These are phyloP conservation scores for Monilinia polystroma DNA, from an alignment of 2,329 filamentous ascomycete genomes.

Conservation along the genomic window DNA sequence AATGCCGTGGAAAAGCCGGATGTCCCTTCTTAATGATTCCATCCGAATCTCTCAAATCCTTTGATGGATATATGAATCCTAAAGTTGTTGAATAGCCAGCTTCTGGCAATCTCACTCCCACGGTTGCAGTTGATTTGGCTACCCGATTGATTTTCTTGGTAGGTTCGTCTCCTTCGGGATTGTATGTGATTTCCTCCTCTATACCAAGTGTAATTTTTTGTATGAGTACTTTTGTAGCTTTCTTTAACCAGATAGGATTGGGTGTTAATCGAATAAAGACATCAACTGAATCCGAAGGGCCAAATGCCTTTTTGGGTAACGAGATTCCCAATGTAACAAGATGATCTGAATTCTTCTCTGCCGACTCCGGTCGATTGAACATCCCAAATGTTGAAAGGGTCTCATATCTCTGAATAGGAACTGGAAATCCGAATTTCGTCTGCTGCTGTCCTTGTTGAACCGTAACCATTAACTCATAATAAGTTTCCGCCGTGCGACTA, in stretches of 20 bases:
- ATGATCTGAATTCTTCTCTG: constrained; percentile 83
- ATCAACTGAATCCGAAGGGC: constrained; percentile 89
- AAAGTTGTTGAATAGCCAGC: constrained; percentile 91
- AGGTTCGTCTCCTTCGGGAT: constrained; percentile 94
- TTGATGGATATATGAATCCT: constrained; percentile 84
- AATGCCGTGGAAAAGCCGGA: constrained; percentile 84
- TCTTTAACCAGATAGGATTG: constrained; percentile 86
- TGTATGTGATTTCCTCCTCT: constrained; percentile 98
- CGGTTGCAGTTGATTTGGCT: constrained; percentile 75
- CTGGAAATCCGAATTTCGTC: constrained; percentile 86
- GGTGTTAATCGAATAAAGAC: constrained; percentile 94
- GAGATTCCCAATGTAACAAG: constrained; percentile 89
- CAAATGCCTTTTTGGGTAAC: constrained; percentile 93
- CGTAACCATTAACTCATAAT: constrained; percentile 92
- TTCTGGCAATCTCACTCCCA: constrained; percentile 84
- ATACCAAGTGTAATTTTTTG: constrained; percentile 91
- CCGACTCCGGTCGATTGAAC: constrained; percentile 95
- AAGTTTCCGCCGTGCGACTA: constrained; percentile 93
- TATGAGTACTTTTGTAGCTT: constrained; percentile 89
- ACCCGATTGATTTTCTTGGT: constrained; percentile 85
- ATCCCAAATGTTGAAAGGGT: constrained; percentile 98
- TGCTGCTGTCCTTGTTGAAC: constrained; percentile 90
- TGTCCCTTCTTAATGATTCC: constrained; percentile 84
- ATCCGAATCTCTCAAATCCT: constrained; percentile 81
- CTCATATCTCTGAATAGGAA: constrained; percentile 90